Evolutionary conservation across 306 rosid genomes (phyloP).

Genomic region (Prunus armeniaca): DNA sequence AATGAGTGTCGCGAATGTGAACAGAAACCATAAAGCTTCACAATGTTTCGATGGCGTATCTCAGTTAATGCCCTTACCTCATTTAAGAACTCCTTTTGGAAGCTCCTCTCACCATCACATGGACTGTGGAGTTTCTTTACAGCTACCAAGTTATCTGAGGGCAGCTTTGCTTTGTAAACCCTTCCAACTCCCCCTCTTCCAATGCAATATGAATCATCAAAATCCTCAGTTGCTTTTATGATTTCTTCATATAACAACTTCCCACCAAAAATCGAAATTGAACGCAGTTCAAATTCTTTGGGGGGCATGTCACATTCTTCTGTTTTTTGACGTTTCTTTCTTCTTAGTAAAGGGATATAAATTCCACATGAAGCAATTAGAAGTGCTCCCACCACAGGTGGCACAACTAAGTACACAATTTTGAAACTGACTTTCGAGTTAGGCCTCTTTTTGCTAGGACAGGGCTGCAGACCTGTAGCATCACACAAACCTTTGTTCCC

Average conservation of each 20-base stretch:
- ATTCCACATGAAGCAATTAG: not conserved
- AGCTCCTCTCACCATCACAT: not conserved
- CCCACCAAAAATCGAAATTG: conserved; percentile 24
- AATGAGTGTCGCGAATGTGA: conserved; percentile 22
- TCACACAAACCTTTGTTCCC: conserved; percentile 36
- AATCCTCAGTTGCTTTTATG: conserved; percentile 34
- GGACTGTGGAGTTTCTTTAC: conserved; percentile 33
- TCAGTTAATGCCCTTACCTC: conserved; percentile 25
- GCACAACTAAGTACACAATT: not conserved
- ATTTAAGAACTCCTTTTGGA: conserved; percentile 18
- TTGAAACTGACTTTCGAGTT: not conserved
- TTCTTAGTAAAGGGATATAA: not conserved
- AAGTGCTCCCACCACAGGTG: conserved; percentile 1
- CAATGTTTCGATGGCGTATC: conserved; percentile 25
- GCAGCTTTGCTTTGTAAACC: conserved; percentile 34
- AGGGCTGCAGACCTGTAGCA: conserved; percentile 11
- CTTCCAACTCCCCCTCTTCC: conserved; percentile 37
- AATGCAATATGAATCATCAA: conserved; percentile 24
- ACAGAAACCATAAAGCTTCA: conserved; percentile 35
- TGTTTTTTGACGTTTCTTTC: not conserved
- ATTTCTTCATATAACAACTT: conserved; percentile 31
- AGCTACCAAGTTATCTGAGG: conserved; percentile 28
- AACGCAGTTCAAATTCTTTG: conserved; percentile 9
- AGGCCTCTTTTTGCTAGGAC: not conserved
- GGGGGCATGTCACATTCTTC: not conserved